Conservation (phyloP, 192 early-diverging fungal genomes). For the Chytriomyces hyalinus region DNA sequence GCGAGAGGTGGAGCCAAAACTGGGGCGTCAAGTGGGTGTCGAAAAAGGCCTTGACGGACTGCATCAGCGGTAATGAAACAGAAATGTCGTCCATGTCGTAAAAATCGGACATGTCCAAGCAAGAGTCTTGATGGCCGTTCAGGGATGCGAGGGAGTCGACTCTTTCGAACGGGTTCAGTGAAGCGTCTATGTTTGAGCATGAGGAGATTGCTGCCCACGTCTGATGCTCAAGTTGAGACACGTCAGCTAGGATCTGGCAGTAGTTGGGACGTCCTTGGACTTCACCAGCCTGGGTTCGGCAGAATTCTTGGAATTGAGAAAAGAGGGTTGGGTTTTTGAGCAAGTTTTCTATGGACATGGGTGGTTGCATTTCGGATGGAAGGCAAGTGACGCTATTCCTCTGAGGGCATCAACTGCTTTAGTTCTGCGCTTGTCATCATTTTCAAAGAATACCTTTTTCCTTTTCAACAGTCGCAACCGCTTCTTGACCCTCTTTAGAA, state of each 20-base stretch:
- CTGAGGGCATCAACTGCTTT: no score
- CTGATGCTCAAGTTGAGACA: not conserved
- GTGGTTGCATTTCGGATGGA: no score
- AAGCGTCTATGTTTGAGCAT: not conserved
- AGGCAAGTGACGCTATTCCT: no score
- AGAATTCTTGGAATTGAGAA: no score
- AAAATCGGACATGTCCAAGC: conserved; percentile 12
- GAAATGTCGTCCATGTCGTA: conserved; percentile 26
- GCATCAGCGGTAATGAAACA: not conserved
- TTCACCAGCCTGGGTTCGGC: no score
- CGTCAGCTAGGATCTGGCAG: not conserved
- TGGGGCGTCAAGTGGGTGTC: not conserved
- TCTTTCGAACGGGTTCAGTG: not conserved
- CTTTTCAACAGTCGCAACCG: conserved; percentile 15
- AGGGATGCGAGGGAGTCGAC: not conserved
- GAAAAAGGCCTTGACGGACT: not conserved
- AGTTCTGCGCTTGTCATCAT: no score
- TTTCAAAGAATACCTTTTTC: not conserved
- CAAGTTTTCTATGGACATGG: no score
- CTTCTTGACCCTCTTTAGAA: conserved; percentile 11
- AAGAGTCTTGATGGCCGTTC: conserved; percentile 2
- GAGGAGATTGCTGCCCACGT: not conserved
- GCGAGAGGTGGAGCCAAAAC: conserved; percentile 6
- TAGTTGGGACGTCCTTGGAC: not conserved
- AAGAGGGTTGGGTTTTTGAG: no score